These are phyloP conservation scores for Cutaneotrichosporon arboriforme DNA, from an alignment of 1,284 basidiomycete genomes.

Conservation along the genomic window DNA sequence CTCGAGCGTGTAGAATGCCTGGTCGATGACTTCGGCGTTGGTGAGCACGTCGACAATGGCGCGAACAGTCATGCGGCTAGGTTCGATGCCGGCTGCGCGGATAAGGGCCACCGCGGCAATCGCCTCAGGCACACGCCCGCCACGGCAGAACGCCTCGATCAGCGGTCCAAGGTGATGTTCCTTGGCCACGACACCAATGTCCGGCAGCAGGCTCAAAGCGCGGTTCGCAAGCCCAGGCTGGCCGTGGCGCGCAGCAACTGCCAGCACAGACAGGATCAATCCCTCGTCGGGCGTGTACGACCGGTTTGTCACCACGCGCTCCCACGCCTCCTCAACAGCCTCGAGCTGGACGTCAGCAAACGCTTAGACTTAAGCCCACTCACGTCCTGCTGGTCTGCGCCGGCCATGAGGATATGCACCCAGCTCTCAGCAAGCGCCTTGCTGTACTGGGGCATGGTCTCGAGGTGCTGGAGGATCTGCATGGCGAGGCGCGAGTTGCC, in stretches of 20 bases:
- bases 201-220: slow-evolving; percentile 57
- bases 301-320: slow-evolving; percentile 54
- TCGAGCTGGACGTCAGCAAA: slow-evolving; percentile 55
- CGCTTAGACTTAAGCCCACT: slow-evolving; percentile 16
- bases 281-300: slow-evolving; percentile 66
- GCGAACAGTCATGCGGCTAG: slow-evolving; percentile 30
- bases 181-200: slow-evolving; percentile 52
- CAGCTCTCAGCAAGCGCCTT: slow-evolving; percentile 19
- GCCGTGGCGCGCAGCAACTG: slow-evolving; percentile 66
- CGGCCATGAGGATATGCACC: slow-evolving; percentile 34
- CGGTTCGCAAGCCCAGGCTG: slow-evolving; percentile 62
- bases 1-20: slow-evolving; percentile 61
- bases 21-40: slow-evolving; percentile 57
- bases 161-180: slow-evolving; percentile 52
- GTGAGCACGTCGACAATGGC: slow-evolving; percentile 55
- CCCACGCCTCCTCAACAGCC: slow-evolving; percentile 63
- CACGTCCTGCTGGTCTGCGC: slow-evolving; percentile 36
- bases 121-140: slow-evolving; percentile 39
- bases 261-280: slow-evolving; percentile 61
- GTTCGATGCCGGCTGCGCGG: slow-evolving; percentile 28
- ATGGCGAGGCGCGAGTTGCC: slow-evolving; percentile 32
- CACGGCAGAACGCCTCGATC: slow-evolving; percentile 42
- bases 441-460: slow-evolving; percentile 9
- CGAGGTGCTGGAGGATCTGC: slow-evolving; percentile 24
- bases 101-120: slow-evolving; percentile 34